A percentile compares a stretch with the other conserved stretches of the same genome.
Evolutionary conservation across 768 basidiomycete genomes (phyloP).

Genomic region (Sarcomyxa edulis): DNA sequence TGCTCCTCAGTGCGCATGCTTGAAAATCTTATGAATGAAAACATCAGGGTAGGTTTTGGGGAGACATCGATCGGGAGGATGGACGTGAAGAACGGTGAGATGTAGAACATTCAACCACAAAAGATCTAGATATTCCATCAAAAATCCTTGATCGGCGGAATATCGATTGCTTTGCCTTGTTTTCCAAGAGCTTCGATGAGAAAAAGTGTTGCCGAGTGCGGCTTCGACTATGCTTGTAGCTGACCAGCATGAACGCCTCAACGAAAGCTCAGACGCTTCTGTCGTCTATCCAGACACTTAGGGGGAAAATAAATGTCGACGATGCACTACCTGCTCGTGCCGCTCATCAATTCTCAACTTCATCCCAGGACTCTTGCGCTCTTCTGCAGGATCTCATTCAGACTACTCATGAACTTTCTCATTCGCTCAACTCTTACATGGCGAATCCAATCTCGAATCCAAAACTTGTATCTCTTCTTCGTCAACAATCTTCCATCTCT

Average conservation of each 20-base stretch:
- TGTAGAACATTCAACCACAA: too few species aligned
- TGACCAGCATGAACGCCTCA: conserved; percentile 3
- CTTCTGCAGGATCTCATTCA: conserved; percentile 48
- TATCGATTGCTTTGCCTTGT: too few species aligned
- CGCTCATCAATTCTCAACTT: conserved; percentile 39
- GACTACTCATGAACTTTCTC: conserved; percentile 44
- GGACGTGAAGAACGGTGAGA: too few species aligned
- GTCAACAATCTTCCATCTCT: conserved; percentile 53
- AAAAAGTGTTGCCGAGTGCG: too few species aligned
- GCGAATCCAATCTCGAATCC: conserved; percentile 51
- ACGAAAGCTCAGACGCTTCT: conserved; percentile 29
- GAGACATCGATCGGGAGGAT: too few species aligned
- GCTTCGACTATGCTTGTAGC: too few species aligned
- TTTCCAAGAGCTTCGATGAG: too few species aligned
- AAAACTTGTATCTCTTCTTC: conserved; percentile 63
- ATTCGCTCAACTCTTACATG: conserved; percentile 47
- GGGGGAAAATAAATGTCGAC: conserved; percentile 25
- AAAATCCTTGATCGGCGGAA: too few species aligned
- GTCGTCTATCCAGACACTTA: conserved; percentile 36
- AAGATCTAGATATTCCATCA: too few species aligned
- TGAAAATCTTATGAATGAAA: too few species aligned
- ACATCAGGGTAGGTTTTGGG: too few species aligned
- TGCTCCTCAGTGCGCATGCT: too few species aligned
- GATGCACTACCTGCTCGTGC: conserved; percentile 28
- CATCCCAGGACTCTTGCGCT: conserved; percentile 34